These are phyloP conservation scores for Akanthomyces dipterigenus DNA, from an alignment of 2,329 filamentous ascomycete species.

Conservation along the genomic window DNA sequence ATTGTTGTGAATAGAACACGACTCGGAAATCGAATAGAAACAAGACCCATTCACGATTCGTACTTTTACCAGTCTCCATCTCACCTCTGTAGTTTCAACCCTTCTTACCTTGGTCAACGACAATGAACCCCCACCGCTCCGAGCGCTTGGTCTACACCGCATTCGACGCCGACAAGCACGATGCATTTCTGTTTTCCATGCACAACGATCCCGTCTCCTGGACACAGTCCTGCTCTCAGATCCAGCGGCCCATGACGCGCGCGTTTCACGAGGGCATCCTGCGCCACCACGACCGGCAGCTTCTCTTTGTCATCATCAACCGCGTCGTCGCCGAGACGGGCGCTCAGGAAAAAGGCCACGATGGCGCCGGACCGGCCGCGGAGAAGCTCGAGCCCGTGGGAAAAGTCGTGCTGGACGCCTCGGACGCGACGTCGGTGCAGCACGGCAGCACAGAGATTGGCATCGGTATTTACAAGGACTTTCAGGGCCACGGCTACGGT, in stretches of 20 bases:
- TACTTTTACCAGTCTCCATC: background rate
- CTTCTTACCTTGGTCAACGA: background rate
- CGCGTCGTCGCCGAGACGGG: background rate
- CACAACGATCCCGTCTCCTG: conserved; percentile 3
- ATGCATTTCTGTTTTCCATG: background rate
- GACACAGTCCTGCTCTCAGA: background rate
- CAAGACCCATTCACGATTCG: no score
- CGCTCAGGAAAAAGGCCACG: background rate
- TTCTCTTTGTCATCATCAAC: conserved; percentile 10
- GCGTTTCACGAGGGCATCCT: background rate
- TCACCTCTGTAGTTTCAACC: background rate
- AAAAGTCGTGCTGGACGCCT: background rate
- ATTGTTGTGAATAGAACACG: no score
- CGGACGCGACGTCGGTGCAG: background rate
- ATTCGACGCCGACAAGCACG: conserved; percentile 1
- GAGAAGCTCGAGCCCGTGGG: background rate
- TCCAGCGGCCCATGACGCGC: conserved; percentile 6
- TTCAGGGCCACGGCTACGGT: conserved; percentile 35
- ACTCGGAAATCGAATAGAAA: no score
- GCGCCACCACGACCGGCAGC: background rate
- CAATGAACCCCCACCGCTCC: conserved; percentile 4
- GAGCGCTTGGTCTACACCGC: conserved; percentile 3
- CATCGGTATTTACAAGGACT: conserved; percentile 26
- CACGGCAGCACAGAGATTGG: conserved; percentile 20
- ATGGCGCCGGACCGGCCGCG: background rate